Evolutionary conservation across 1,139 yeast species (phyloP).

Genomic region (Kodamaea sp.): DNA sequence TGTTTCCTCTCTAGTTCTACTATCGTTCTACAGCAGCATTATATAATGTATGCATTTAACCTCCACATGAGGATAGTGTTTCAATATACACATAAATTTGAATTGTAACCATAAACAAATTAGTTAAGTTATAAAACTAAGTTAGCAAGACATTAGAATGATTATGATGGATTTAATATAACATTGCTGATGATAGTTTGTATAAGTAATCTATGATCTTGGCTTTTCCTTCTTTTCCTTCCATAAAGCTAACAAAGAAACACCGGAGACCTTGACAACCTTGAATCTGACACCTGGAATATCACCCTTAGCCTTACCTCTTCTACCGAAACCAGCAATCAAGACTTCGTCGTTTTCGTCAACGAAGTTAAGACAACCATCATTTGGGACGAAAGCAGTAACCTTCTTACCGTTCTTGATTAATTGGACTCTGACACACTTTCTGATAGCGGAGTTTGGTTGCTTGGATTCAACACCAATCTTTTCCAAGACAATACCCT

Average conservation of each 20-base stretch:
- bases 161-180: conserved; percentile 11
- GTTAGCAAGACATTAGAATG: conserved; percentile 11
- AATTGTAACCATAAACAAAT: conserved; percentile 11
- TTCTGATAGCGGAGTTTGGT: conserved; percentile 99
- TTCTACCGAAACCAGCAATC: conserved; percentile 99
- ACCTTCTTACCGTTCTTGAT: conserved; percentile 99
- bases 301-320: conserved; percentile 99
- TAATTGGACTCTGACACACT: conserved; percentile 99
- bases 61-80: conserved; percentile 13
- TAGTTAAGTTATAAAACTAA: conserved; percentile 10
- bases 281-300: conserved; percentile 99
- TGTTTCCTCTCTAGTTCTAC: neutral
- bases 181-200: conserved; percentile 11
- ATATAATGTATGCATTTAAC: conserved; percentile 21
- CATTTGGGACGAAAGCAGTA: conserved; percentile 99
- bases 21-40: conserved; percentile 5
- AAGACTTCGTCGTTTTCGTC: conserved; percentile 99
- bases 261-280: conserved; percentile 99
- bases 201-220: conserved; percentile 71
- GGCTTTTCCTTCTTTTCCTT: conserved; percentile 99
- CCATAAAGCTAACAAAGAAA: conserved; percentile 99
- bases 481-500: conserved; percentile 99
- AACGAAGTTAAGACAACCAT: conserved; percentile 99
- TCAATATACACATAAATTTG: conserved; percentile 26
- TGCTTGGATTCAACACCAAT: conserved; percentile 99